Conservation (phyloP, 2,329 filamentous ascomycete genomes). For the Aspergillus ochraceoroseus region DNA sequence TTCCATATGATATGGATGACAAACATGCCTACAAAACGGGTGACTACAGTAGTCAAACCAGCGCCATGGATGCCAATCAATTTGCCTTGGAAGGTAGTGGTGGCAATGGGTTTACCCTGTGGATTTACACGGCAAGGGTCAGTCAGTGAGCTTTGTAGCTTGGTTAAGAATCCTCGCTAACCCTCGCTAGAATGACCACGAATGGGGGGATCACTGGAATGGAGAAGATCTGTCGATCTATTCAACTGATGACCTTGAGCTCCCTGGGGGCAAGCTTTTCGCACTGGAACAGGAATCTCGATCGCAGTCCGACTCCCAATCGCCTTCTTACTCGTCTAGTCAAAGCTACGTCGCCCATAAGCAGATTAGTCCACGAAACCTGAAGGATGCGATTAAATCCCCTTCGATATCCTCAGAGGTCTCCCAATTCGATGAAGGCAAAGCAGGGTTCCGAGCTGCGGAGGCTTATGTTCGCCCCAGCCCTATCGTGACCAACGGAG, state of each 20-base stretch:
- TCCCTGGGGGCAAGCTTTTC: constrained; percentile 37
- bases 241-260: constrained; percentile 71
- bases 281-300: constrained; percentile 38
- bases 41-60: constrained; percentile 86
- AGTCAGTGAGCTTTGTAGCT: constrained; percentile 11
- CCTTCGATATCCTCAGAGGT: constrained; percentile 54
- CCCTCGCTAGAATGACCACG: constrained; percentile 67
- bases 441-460: constrained; percentile 74
- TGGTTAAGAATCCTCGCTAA: constrained; percentile 1
- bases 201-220: constrained; percentile 92
- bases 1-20: constrained; percentile 98
- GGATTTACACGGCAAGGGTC: constrained; percentile 75
- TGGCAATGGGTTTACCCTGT: constrained; percentile 81
- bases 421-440: constrained; percentile 55
- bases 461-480: constrained; percentile 89
- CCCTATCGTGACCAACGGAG: constrained; percentile 69
- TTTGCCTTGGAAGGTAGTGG: constrained; percentile 81
- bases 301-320: constrained; percentile 38
- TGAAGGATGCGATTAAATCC: constrained; percentile 63
- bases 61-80: constrained; percentile 93
- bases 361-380: constrained; percentile 66
- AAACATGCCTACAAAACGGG: constrained; percentile 93
- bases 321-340: constrained; percentile 53
- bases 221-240: constrained; percentile 92
- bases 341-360: constrained; percentile 40